Evolutionary conservation across 1,139 yeast genomes (phyloP), one percentile per base, ranked within the genome.

Genomic region (Candida sanyaensis): DNA sequence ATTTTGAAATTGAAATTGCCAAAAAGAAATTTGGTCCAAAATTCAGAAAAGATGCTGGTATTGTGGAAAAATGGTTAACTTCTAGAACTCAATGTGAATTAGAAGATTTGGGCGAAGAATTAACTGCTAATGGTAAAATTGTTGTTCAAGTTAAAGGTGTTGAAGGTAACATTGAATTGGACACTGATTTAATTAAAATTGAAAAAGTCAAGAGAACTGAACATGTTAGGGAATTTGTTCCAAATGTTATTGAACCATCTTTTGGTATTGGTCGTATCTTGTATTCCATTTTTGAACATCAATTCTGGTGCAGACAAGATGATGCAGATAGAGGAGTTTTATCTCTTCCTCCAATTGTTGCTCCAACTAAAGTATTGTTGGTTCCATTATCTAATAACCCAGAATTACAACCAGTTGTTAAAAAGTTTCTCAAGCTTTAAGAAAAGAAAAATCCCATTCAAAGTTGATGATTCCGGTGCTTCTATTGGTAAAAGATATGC

Each of bases 401-500:
- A 45, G 90, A 86, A 56, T 81, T 95, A 66, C 83, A 78, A 55
- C 96, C 97, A 47, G 78, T 89, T 52, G 82, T 89, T 44, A 78
- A 83, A 64, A 83, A 55, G 85, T 88, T 45, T 82, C 93, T 46
- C 73, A 81, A 49, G 75, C 75, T 53, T 81, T 95, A 65, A 88
- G 96, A 71, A 76, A 78, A 59, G 84, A 84, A 56, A 91, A 66
- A 84, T 95, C 61, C 95, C 98, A 56, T 90, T 92, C 79, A 93
- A 92, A 80, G 86, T 92, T 50, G 99, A 95, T 68, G 99, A 95
- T 68, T 91, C 98, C 13, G 88, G 96, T 62, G 98, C 97, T 32
- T 90, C 98, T 29, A 93, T 95, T 61, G 99, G 99, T 75, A 90
- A 92, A 78, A 88, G 99, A 76, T 95, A 95, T 64, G 92, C 99